Percentiles rank a stretch among this genome's conserved stretches.
Evolutionary conservation across 2,329 filamentous ascomycete genomes (phyloP).

Genomic region (Colletotrichum navitas): DNA sequence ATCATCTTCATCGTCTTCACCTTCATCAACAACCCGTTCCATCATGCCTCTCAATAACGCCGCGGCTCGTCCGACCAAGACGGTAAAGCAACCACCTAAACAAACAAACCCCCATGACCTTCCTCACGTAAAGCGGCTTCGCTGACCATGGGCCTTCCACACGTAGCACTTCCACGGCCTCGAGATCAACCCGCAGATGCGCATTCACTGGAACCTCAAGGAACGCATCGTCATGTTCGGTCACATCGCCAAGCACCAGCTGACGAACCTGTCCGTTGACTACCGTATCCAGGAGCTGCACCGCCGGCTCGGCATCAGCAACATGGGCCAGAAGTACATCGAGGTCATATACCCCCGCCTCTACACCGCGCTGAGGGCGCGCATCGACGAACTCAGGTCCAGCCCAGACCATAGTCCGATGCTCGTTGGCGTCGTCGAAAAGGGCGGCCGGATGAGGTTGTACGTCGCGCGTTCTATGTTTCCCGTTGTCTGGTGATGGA

Average conservation of each 20-base stretch:
- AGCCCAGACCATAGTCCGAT: neutral
- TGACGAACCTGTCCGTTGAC: neutral
- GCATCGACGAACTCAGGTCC: neutral
- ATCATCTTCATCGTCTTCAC: no score
- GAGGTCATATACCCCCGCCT: neutral
- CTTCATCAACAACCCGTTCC: no score
- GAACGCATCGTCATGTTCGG: neutral
- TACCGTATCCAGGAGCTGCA: neutral
- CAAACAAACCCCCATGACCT: no score
- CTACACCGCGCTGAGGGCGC: neutral
- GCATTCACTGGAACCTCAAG: neutral
- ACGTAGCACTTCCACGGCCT: neutral
- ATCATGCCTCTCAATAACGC: no score
- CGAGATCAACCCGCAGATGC: slow-evolving; percentile 9
- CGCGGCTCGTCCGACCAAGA: no score
- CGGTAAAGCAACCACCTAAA: no score
- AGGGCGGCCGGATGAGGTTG: neutral
- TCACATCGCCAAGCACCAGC: neutral
- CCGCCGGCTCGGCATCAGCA: neutral
- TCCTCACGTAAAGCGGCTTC: no score
- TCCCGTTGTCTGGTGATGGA: neutral
- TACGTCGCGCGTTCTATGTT: neutral
- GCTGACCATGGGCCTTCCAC: no score
- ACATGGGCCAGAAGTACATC: neutral
- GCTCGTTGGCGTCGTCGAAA: neutral